Conservation (phyloP, 441 rosid species). For the Breynia disticha region DNA sequence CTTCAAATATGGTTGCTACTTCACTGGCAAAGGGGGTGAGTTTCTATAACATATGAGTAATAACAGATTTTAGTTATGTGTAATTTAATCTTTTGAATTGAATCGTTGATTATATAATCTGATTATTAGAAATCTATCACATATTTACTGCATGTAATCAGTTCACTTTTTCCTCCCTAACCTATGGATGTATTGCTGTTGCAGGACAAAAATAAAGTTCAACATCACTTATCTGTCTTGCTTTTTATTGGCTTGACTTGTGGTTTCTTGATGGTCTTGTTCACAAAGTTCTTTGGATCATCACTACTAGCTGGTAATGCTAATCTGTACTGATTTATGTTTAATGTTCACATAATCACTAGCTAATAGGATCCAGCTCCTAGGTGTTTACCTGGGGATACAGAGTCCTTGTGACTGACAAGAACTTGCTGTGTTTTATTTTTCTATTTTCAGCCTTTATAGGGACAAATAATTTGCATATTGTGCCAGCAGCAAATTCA, state of each 20-base stretch:
- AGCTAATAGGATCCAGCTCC: too few relatives aligned
- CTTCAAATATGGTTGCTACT: conserved; percentile 53
- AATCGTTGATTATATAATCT: too few relatives aligned
- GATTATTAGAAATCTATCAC: not conserved
- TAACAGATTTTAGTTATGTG: conserved; percentile 4
- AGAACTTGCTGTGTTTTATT: not conserved
- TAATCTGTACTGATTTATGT: conserved; percentile 13
- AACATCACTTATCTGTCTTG: conserved; percentile 40
- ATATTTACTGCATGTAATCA: not conserved
- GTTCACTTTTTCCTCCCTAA: not conserved
- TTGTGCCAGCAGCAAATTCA: conserved; percentile 42
- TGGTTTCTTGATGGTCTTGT: conserved; percentile 35
- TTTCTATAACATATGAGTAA: conserved; percentile 1
- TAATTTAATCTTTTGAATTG: not conserved
- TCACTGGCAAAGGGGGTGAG: conserved; percentile 42
- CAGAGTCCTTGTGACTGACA: not conserved
- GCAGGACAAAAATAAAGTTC: conserved; percentile 43
- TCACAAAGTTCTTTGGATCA: conserved; percentile 37
- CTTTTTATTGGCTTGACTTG: conserved; percentile 36
- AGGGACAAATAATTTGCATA: conserved; percentile 33
- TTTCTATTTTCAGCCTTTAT: conserved; percentile 35
- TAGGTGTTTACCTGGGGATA: not conserved
- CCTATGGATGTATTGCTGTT: not conserved
- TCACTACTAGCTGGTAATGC: conserved; percentile 46
- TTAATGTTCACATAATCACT: not conserved